Percentiles rank a stretch among this genome's conserved stretches.
phyloP scores from a whole-genome alignment of 208 protist species.

The Porcisia deanei region DNA sequence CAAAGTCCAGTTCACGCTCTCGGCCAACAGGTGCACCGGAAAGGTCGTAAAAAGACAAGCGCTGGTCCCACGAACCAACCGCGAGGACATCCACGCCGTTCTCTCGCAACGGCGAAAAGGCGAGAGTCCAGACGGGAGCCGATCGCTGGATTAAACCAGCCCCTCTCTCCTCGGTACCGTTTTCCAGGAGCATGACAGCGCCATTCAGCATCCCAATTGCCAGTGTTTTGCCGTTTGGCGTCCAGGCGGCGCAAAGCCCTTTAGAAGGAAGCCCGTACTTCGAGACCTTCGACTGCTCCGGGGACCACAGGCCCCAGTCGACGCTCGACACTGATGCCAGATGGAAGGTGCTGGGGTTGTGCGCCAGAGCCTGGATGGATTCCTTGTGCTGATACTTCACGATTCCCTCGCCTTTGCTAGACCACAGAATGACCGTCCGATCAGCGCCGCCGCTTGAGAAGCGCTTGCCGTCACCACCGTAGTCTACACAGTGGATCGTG shows the following conservation, averaged over 20 bases:
- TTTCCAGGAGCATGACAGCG: conserved; percentile 43
- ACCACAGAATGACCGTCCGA: conserved; percentile 96
- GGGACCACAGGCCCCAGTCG: conserved; percentile 97
- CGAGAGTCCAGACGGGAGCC: conserved; percentile 93
- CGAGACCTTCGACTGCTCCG: conserved; percentile 88
- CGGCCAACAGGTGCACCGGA: conserved; percentile 68
- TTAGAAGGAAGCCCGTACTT: conserved; percentile 90
- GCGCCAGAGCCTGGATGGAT: conserved; percentile 93
- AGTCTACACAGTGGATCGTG: conserved; percentile 92
- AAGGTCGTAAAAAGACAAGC: conserved; percentile 95
- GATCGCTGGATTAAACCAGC: conserved; percentile 59
- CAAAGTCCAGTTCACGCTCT: conserved; percentile 90
- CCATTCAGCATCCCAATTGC: conserved; percentile 94
- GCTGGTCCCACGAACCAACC: conserved; percentile 96
- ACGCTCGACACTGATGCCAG: conserved; percentile 88
- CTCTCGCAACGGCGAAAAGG: conserved; percentile 91
- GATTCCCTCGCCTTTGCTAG: conserved; percentile 91
- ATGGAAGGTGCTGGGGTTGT: conserved; percentile 90
- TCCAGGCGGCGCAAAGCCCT: conserved; percentile 93
- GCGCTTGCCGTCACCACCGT: conserved; percentile 87
- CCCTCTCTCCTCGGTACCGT: conserved; percentile 46
- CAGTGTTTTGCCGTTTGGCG: conserved; percentile 92
- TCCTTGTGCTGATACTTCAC: conserved; percentile 96
- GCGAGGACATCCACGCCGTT: conserved; percentile 91
- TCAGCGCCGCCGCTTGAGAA: conserved; percentile 96